Base-by-base conservation (phyloP, 2,329 filamentous ascomycete genomes). In the Colletotrichum orchidophilum region DNA sequence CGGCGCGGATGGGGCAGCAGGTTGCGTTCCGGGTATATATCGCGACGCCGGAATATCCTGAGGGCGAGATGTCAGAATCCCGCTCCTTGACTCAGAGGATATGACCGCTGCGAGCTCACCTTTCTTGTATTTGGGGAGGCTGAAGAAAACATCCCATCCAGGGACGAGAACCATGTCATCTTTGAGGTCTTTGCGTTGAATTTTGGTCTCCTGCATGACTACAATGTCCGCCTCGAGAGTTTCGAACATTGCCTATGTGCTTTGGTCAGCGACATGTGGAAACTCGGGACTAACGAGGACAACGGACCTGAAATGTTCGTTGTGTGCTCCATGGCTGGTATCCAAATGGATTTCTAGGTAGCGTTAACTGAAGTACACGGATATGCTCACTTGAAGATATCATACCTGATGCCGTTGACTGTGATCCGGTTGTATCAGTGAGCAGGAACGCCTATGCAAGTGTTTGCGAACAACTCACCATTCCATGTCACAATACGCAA, bases 101-200 rank as follows among this genome's bases (percentile, higher is more conserved):
- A 46, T 46, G 9, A 11, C 1, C 7, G 3, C 15, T 11, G 5
- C 2, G 18, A 13, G 58, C 74, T 31, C 83, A 92, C 94, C 96
- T 86, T 98, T 98, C 81, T 98, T 98, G 78, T 97, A 88, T 79
- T 92, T 94, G 0, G 96, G 96, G 27, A 99, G 85, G 79, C 95
- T 98, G 82, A 98, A 98, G 82, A 92, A 97, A 74, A 95, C 95
- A 79, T 99, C 96, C 96, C 96, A 99, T 13, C 96, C 96, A 0
- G 94, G 91, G 0, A 98, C 91, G 39, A 98, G 85, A 11, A 98
- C 95, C 94, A 98, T 98, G 76, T 98, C 96, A 86, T 98, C 96
- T 50, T 87, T 88, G 1, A 99, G 85, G 75, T 98, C 95, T 79
- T 97, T 97, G 68, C 93, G 89, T 79, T 98, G 96, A 50, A 98